Evolutionary conservation across 2,329 filamentous ascomycete genomes (phyloP).

Genomic region (Aspergillus candidus): DNA sequence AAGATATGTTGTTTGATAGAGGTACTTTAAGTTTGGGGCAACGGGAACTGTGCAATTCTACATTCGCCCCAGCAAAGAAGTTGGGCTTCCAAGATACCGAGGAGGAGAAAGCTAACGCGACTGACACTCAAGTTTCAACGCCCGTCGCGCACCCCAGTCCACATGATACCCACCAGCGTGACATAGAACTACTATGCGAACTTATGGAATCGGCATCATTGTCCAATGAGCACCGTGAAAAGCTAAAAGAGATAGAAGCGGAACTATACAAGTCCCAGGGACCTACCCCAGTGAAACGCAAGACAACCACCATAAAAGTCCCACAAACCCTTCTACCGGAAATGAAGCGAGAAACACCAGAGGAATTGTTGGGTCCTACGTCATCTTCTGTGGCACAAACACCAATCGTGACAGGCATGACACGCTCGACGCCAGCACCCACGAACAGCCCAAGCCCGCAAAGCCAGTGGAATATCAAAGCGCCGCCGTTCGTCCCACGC

Average conservation of each 20-base stretch:
- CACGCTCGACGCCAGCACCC: too few relatives aligned
- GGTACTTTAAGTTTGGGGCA: too few relatives aligned
- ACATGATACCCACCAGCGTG: conserved; percentile 5
- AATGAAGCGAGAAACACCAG: background rate
- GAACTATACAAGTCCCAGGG: conserved; percentile 5
- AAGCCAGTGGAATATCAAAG: background rate
- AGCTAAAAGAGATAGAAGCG: conserved; percentile 11
- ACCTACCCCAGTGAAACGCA: background rate
- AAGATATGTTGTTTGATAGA: background rate
- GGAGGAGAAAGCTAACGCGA: background rate
- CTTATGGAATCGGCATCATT: conserved; percentile 11
- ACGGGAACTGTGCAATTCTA: too few relatives aligned
- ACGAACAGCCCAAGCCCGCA: background rate
- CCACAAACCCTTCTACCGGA: background rate
- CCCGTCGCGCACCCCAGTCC: background rate
- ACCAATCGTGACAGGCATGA: too few relatives aligned
- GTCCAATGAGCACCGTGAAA: conserved; percentile 5
- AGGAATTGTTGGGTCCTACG: too few relatives aligned
- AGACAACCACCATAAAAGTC: background rate
- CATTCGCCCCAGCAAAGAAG: too few relatives aligned
- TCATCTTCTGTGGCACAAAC: too few relatives aligned
- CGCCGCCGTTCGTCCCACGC: background rate
- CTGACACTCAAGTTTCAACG: background rate
- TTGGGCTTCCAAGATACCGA: background rate
- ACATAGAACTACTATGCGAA: conserved; percentile 18